These are phyloP conservation scores for Coniochaeta sp. DNA, from an alignment of 2,329 filamentous ascomycete species.

Conservation along the genomic window DNA sequence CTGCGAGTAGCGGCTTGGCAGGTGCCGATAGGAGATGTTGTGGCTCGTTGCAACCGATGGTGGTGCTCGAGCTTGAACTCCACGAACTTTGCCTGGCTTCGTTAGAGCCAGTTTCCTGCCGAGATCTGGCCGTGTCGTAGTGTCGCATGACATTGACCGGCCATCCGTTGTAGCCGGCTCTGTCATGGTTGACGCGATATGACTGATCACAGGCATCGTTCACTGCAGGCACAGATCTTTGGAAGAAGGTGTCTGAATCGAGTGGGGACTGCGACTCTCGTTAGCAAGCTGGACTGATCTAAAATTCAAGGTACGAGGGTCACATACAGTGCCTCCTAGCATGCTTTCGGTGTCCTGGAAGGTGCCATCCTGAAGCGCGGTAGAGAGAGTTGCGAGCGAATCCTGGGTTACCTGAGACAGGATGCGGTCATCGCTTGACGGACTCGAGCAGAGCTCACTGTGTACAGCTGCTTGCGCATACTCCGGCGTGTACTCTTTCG, in stretches of 20 bases:
- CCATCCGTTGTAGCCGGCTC: background rate
- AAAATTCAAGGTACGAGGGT: background rate
- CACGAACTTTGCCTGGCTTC: background rate
- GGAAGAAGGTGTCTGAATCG: background rate
- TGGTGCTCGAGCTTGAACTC: background rate
- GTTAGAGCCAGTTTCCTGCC: background rate
- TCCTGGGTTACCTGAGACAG: background rate
- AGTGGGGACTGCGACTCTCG: background rate
- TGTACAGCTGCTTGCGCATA: background rate
- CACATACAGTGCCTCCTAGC: background rate
- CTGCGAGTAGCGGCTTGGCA: background rate
- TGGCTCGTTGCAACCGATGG: background rate
- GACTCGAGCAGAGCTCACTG: background rate
- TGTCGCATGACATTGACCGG: background rate
- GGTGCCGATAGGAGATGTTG: background rate
- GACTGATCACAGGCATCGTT: background rate
- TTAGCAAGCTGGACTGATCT: background rate
- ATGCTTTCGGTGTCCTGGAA: background rate
- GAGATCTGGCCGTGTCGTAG: background rate
- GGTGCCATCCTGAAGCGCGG: background rate
- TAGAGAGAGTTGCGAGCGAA: background rate
- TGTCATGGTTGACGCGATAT: background rate
- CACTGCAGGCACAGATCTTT: background rate
- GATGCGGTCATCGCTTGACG: background rate
- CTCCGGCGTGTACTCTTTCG: background rate